Base-by-base conservation (phyloP, 768 basidiomycete species). In the Termitomyces sp. region DNA sequence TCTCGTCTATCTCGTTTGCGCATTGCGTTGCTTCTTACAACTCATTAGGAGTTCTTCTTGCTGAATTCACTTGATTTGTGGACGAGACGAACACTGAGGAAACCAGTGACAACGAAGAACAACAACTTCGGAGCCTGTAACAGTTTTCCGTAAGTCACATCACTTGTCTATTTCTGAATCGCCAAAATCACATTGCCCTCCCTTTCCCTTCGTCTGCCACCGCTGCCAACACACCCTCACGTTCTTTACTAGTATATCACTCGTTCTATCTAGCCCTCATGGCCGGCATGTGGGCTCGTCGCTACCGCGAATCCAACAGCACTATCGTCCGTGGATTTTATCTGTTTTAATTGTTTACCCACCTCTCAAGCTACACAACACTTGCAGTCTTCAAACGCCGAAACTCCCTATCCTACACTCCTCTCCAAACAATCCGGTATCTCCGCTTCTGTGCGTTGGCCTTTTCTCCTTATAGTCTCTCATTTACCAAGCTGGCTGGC, bases 321-420 rank as follows among this genome's bases (percentile, higher is more conserved):
- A 57, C 58, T 28, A 43, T 61, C 23, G 62, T 61, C 31, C 11
- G 56, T 57, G 44, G 54, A 54, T 60, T 54, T 40, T 50, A 33
- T 31, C 12, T 53, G 12, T 33, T 15, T 12, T n/a, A n/a, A 3
- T 44, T 56, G 35, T 33, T 42, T 33, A 31, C n/a, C 19, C 40
- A 31, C 37, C n/a, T 54, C 4, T 54, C 41, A 17, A 14, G 12
- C 12, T 37, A 12, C 5, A 10, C n/a, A 35, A 12, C 53, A 23
- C n/a, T 12, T 50, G 38, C 43, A 65, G 62, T 55, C 57, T 23
- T 53, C 50, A 43, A 65, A 65, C 50, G 38, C 62, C n/a, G 64
- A 65, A 46, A 59, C 60, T 23, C 64, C 62, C 14, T 65, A 65
- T 59, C 64, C 62, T 15, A 49, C 59, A 4, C 50, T 62, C 0